Base-by-base conservation (phyloP, 116 monocot species). In the Papilionanthe hybrid region DNA sequence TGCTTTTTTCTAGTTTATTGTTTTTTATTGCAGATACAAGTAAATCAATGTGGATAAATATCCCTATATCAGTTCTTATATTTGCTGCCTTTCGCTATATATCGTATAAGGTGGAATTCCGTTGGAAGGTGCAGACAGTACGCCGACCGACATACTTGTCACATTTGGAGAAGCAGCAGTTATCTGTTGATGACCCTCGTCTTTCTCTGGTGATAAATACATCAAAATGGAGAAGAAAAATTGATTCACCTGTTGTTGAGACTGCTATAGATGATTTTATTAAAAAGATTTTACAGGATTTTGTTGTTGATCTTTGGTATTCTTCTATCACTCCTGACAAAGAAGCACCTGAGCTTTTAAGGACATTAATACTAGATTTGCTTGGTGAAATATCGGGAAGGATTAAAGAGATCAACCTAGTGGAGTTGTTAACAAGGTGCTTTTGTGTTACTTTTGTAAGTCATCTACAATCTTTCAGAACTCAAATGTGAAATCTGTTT, bases 11-110 rank as follows among this genome's bases (percentile, higher is more conserved):
- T 9, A 29, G 45, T 53, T 43, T 53, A 71, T 10, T 56, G 17
- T 65, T 80, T 1, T 82, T 84, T 79, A 0, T 77, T 22, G 45
- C 89, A 99, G 98, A 99, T 80, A 99, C 98, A 75, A 99, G 98
- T 77, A 99, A 99, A 84, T 99, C 95, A 29, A 94, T 99, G 95
- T 99, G 91, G 98, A 90, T 77, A 69, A 99, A 99, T 84, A 78
- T 94, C 74, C 98, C 98, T 66, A 89, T 99, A 74, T 88, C 98
- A 86, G 69, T 93, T 80, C 88, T 99, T 23, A 91, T 99, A 67
- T 84, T 99, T 67, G 60, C 83, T 57, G 88, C 81, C 66, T 80
- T 94, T 20, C 93, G 93, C 1, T 93, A 89, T 85, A 79, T 99
- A 48, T 99, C 90, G 18, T 90, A 91, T 84, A 85, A 93, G 63